A percentile compares a stretch with the other conserved stretches of the same genome.
phyloP scores from a whole-genome alignment of 2,329 filamentous ascomycete species.

The Talaromyces sp. region DNA sequence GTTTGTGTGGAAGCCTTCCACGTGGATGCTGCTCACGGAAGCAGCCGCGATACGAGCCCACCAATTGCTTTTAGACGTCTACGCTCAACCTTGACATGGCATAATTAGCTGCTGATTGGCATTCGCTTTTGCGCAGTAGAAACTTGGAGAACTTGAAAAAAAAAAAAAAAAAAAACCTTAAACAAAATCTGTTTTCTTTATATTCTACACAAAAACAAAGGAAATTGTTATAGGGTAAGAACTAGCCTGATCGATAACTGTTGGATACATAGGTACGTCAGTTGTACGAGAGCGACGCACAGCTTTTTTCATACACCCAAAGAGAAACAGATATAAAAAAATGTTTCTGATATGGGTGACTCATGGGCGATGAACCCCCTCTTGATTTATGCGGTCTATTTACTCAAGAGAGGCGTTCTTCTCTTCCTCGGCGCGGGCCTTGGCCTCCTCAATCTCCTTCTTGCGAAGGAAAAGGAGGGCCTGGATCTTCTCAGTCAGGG shows the following conservation, averaged over 20 bases:
- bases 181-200: conserved; percentile 2
- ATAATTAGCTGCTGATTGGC: neutral
- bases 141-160: neutral
- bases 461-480: conserved; percentile 45
- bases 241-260: conserved; percentile 6
- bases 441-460: conserved; percentile 41
- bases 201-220: conserved; percentile 12
- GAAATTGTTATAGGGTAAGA: conserved; percentile 9
- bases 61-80: neutral
- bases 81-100: neutral
- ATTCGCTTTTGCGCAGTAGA: neutral
- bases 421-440: conserved; percentile 31
- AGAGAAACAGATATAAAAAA: neutral
- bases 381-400: neutral
- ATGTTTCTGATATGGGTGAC: neutral
- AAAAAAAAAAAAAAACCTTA: neutral
- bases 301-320: neutral
- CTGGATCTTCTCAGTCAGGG: conserved; percentile 46
- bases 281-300: conserved; percentile 1
- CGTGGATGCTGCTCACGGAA: neutral
- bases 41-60: neutral
- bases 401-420: conserved; percentile 18
- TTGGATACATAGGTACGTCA: neutral
- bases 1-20: neutral
- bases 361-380: neutral